Base-by-base conservation (phyloP, 805 yeast genomes). In the Schwanniomyces occidentalis region DNA sequence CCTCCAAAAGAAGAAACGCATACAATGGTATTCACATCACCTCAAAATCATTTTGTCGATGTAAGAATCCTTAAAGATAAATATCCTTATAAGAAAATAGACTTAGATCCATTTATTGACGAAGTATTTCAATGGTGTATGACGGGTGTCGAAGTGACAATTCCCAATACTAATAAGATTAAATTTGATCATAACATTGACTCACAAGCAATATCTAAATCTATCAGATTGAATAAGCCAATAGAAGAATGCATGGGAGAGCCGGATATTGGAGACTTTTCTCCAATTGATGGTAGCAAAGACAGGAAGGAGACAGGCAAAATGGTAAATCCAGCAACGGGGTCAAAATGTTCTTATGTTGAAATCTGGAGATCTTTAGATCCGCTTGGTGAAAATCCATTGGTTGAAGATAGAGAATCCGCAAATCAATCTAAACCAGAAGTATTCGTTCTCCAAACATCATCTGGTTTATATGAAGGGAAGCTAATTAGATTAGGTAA, bases 311-410 rank as follows among this genome's bases (percentile, higher is more conserved):
- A 78, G 46, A 65, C 68, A 0, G 80, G 80, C 0, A 43, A 42
- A 4, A 75, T 78, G 82, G 38, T 42, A 2, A 73, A 76, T 43
- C 69, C 73, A 1, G 65, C 41, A 2, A 62, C 75, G 1, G 71
- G 71, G 0, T 44, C 46, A n/a, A 45, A 54, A 4, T 71, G 69
- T 35, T 61, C 61, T 8, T 78, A 76, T 40, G 56, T 72, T 23
- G 84, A 78, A 51, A 61, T 73, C 16, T 78, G 85, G 85, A 52
- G 73, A 44, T 63, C 73, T 14, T 44, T 77, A 20, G 71, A 73
- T 44, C 68, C 75, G 1, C 34, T 45, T n/a, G 35, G 45, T 8
- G 48, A 62, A 21, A 38, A 63, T 1, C 65, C 70, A 3, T 29
- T 27, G 3, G 21, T 27, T 1, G 61, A 59, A 26, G 61, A 54